Evolutionary conservation across 2,329 filamentous ascomycete genomes (phyloP).

Genomic region (Macrophomina tecta): DNA sequence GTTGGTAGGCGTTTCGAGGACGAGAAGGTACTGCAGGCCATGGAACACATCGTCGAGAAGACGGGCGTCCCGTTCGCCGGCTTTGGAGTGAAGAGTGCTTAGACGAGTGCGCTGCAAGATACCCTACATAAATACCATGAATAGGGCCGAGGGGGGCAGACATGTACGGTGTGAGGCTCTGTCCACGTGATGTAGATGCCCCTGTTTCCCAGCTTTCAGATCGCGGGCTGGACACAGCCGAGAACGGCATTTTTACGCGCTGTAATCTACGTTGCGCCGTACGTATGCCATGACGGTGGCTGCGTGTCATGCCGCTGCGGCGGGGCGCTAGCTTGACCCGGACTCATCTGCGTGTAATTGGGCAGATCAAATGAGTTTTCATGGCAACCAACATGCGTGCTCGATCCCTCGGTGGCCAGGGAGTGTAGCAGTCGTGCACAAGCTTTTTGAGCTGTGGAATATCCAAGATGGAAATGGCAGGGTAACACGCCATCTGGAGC

Average conservation of each 20-base stretch:
- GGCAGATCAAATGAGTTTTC: no score
- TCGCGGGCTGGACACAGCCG: neutral
- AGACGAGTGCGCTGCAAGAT: neutral
- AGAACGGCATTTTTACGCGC: constrained; percentile 17
- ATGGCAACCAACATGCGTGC: no score
- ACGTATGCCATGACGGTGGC: neutral
- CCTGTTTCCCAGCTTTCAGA: neutral
- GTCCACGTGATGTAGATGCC: neutral
- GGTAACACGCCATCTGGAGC: neutral
- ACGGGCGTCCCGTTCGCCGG: constrained; percentile 38
- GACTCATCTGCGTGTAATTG: neutral
- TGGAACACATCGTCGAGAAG: constrained; percentile 43
- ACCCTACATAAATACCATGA: no score
- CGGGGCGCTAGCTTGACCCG: neutral
- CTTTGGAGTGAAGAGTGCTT: constrained; percentile 20
- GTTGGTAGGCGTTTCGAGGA: constrained; percentile 61
- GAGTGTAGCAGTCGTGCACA: no score
- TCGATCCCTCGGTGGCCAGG: no score
- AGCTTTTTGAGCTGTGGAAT: no score
- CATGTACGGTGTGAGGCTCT: neutral
- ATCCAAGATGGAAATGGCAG: neutral
- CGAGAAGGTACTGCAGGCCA: constrained; percentile 56
- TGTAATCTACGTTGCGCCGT: neutral
- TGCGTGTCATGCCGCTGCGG: constrained; percentile 11
- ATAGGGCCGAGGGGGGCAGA: neutral